phyloP scores from a whole-genome alignment of 495 filamentous ascomycete genomes.

The Aspergillus hancockii region DNA sequence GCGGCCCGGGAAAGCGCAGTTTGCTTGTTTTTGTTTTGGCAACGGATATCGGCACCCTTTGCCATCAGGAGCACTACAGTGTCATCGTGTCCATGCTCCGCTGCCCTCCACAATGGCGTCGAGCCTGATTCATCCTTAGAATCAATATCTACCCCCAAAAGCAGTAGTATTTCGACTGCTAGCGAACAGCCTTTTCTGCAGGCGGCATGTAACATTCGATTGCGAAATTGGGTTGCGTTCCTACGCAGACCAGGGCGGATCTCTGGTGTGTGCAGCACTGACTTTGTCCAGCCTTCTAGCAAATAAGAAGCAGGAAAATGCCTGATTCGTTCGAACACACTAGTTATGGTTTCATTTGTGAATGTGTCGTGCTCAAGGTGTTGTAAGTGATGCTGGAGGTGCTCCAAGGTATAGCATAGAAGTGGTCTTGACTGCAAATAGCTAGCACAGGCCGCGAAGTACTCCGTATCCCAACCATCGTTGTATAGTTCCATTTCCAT shows the following conservation, averaged over 20 bases:
- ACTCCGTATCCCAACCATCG: background rate
- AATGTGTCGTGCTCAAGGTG: background rate
- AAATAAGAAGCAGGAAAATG: background rate
- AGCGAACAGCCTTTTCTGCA: background rate
- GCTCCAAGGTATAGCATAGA: background rate
- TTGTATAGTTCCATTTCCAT: background rate
- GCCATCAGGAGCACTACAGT: background rate
- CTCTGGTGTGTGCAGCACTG: background rate
- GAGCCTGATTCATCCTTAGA: background rate
- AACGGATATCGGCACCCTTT: background rate
- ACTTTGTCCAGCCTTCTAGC: background rate
- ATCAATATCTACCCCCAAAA: background rate
- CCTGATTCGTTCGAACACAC: background rate
- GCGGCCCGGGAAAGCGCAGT: background rate
- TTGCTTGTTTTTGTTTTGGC: background rate
- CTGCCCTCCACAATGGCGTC: background rate
- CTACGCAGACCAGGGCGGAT: background rate
- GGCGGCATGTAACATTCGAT: background rate
- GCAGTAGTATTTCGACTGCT: background rate
- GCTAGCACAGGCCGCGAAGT: background rate
- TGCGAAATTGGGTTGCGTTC: background rate
- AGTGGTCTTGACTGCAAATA: constrained; percentile 1
- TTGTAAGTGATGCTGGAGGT: background rate
- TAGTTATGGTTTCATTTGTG: background rate
- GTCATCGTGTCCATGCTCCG: background rate